Evolutionary conservation across 2,329 filamentous ascomycete genomes (phyloP).

Genomic region (Pseudogymnoascus verrucosus): DNA sequence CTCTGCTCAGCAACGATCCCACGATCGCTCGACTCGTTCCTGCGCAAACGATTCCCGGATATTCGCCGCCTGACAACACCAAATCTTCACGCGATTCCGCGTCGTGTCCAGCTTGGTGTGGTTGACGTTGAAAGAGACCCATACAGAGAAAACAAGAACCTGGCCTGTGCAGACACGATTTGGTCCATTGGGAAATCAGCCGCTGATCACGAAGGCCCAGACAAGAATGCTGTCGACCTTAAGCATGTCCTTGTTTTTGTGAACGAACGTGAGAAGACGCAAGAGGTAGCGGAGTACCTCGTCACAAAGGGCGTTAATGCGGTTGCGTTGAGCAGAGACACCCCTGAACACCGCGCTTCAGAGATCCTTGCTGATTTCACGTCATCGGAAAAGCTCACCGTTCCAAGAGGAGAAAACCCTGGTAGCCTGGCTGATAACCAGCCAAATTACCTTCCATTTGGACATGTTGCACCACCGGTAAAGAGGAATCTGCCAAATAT

Average conservation of each 20-base stretch:
- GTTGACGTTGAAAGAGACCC: slow-evolving; percentile 89
- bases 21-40: slow-evolving; percentile 73
- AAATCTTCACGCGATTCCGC: slow-evolving; percentile 90
- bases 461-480: slow-evolving; percentile 19
- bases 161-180: slow-evolving; percentile 91
- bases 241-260: slow-evolving; percentile 93
- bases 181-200: slow-evolving; percentile 83
- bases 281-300: slow-evolving; percentile 72
- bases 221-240: slow-evolving; percentile 52
- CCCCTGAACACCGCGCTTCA: slow-evolving; percentile 65
- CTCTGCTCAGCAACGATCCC: slow-evolving; percentile 97
- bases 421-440: slow-evolving; percentile 34
- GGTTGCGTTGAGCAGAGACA: slow-evolving; percentile 76
- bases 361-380: slow-evolving; percentile 75
- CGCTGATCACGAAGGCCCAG: slow-evolving; percentile 46
- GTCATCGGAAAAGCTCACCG: slow-evolving; percentile 29
- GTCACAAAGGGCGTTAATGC: slow-evolving; percentile 81
- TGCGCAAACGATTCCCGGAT: slow-evolving; percentile 74
- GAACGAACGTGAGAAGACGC: slow-evolving; percentile 86
- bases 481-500: slow-evolving; percentile 55
- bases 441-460: slow-evolving; percentile 25
- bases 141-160: slow-evolving; percentile 83
- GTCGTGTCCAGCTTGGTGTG: slow-evolving; percentile 87
- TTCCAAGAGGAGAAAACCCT: slow-evolving; percentile 28
- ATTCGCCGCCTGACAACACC: slow-evolving; percentile 85